Conservation (phyloP, 768 basidiomycete genomes). For the Termitomyces sp. region DNA sequence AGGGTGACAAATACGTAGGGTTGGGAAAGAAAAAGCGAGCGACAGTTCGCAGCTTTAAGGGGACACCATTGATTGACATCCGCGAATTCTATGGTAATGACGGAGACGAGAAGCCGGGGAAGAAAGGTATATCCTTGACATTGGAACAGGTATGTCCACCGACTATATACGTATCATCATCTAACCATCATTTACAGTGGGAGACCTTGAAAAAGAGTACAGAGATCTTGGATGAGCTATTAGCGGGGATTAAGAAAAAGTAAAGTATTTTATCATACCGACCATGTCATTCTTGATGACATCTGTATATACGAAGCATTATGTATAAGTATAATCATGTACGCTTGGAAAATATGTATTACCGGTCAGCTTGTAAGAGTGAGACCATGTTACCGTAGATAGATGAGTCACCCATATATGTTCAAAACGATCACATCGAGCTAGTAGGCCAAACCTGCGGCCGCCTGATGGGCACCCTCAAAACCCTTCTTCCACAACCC, state of each 20-base stretch:
- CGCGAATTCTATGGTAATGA: constrained; percentile 61
- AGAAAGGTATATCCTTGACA: constrained; percentile 71
- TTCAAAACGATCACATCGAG: background rate
- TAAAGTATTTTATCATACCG: constrained; percentile 7
- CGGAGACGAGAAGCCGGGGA: constrained; percentile 66
- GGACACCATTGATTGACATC: constrained; percentile 57
- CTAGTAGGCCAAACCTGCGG: constrained; percentile 52
- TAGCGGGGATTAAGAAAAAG: constrained; percentile 31
- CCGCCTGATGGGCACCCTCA: constrained; percentile 63
- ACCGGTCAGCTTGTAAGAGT: background rate
- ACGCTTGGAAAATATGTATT: background rate
- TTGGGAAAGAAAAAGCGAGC: constrained; percentile 70
- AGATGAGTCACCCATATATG: background rate
- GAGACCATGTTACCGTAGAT: background rate
- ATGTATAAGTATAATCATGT: background rate
- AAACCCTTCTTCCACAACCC: constrained; percentile 58
- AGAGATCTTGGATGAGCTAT: constrained; percentile 45
- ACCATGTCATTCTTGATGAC: background rate
- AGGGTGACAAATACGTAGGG: constrained; percentile 56
- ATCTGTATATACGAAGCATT: background rate
- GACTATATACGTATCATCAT: background rate
- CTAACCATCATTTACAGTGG: constrained; percentile 39
- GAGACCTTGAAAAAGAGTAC: constrained; percentile 40
- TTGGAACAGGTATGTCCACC: constrained; percentile 51
- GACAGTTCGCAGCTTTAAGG: constrained; percentile 47